Percentiles rank a stretch among this genome's conserved stretches.
These are phyloP conservation scores for Lithospermum erythrorhizon DNA, from an alignment of 257 asterid genomes.

Conservation along the genomic window DNA sequence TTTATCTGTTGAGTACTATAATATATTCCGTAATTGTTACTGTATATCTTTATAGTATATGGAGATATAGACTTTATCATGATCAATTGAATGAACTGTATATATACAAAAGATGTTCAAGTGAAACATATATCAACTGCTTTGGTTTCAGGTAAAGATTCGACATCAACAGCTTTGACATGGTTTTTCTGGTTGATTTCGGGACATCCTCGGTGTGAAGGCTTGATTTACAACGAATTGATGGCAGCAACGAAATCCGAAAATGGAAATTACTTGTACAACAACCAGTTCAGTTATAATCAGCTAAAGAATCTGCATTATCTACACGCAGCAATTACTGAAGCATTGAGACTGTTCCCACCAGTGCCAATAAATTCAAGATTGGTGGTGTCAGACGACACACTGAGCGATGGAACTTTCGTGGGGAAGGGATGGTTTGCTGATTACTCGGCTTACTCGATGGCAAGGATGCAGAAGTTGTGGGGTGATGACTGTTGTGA, in stretches of 20 bases:
- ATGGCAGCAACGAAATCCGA: conserved; percentile 1
- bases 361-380: conserved; percentile 33
- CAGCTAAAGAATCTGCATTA: conserved; percentile 24
- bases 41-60: too few species aligned
- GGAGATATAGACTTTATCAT: too few species aligned
- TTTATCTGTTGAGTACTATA: neutral
- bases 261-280: neutral
- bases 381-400: conserved; percentile 16
- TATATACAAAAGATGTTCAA: too few species aligned
- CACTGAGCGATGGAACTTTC: conserved; percentile 15
- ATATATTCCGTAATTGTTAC: too few species aligned
- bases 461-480: conserved; percentile 31
- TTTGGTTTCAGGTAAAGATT: conserved; percentile 24
- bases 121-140: neutral
- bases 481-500: conserved; percentile 35
- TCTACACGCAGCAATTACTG: conserved; percentile 30
- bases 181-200: conserved; percentile 37
- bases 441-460: conserved; percentile 32
- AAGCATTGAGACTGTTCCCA: conserved; percentile 31
- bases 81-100: too few species aligned
- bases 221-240: conserved; percentile 18
- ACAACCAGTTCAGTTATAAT: conserved; percentile 17
- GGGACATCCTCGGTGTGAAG: conserved; percentile 22
- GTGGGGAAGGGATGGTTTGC: conserved; percentile 33
- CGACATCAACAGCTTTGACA: conserved; percentile 30